phyloP scores from a whole-genome alignment of 805 yeast species.

The Yamadazyma kitorensis region DNA sequence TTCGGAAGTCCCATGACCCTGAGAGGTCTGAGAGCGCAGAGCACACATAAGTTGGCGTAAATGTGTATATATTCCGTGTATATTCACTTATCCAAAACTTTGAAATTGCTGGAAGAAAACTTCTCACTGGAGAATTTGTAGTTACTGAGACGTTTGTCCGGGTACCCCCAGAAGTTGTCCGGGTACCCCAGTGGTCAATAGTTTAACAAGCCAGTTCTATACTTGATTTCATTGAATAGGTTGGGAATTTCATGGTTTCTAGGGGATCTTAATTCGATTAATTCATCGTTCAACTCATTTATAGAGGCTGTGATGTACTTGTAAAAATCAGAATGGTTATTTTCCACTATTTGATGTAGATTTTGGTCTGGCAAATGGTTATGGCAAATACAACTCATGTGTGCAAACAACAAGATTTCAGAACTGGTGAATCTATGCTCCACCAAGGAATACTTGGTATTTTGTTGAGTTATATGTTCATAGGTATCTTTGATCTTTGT shows the following conservation, averaged over 20 bases:
- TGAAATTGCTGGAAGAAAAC: background rate
- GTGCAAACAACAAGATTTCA: constrained; percentile 11
- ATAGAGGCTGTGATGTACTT: background rate
- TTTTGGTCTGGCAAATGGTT: constrained; percentile 10
- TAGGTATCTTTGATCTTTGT: constrained; percentile 9
- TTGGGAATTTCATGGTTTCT: constrained; percentile 29
- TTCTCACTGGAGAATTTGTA: background rate
- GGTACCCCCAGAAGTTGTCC: too few species aligned
- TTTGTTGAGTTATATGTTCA: background rate
- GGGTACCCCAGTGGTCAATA: too few species aligned
- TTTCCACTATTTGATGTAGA: constrained; percentile 7
- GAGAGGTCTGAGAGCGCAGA: too few species aligned
- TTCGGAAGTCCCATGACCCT: too few species aligned
- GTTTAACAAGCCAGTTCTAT: constrained; percentile 11
- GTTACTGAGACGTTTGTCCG: constrained; percentile 3
- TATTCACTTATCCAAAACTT: too few species aligned
- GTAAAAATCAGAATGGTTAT: constrained; percentile 4
- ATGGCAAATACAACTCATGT: constrained; percentile 5
- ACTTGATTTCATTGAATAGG: constrained; percentile 32
- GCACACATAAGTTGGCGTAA: too few species aligned
- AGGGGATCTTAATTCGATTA: constrained; percentile 16
- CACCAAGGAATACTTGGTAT: background rate
- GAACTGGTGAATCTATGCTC: constrained; percentile 5
- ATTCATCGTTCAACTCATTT: constrained; percentile 2
- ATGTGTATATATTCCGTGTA: too few species aligned